Conservation (phyloP, 2,329 filamentous ascomycete species). For the Elsinoe fawcettii region DNA sequence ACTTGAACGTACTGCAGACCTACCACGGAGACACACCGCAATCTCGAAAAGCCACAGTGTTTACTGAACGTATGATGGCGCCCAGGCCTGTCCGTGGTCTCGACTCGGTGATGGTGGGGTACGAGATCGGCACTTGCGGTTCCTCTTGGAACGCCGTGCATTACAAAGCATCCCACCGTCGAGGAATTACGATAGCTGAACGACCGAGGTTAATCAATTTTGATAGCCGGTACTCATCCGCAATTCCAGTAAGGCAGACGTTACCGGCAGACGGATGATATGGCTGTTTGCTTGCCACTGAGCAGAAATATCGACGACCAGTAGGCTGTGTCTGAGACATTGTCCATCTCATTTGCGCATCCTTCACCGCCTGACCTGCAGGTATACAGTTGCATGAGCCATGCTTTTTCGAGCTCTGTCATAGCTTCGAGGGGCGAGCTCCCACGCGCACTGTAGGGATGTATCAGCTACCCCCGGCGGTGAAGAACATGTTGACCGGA, state of each 20-base stretch:
- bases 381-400: not conserved
- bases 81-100: conserved; percentile 2
- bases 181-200: not conserved
- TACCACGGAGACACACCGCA: not conserved
- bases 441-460: too few relatives aligned
- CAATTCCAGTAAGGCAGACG: not conserved
- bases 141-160: not conserved
- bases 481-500: too few relatives aligned
- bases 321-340: not conserved
- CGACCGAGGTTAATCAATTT: not conserved
- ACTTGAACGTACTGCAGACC: not conserved
- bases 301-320: not conserved
- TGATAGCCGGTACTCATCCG: conserved; percentile 6
- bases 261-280: not conserved
- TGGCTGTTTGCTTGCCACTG: not conserved
- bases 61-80: conserved; percentile 3
- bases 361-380: not conserved
- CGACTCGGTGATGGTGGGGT: conserved; percentile 6
- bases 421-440: too few relatives aligned
- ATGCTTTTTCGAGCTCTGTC: not conserved
- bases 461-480: too few relatives aligned
- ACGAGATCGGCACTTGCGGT: conserved; percentile 5
- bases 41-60: not conserved
- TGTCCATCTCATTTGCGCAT: not conserved
- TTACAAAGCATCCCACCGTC: conserved; percentile 3